Evolutionary conservation across 2,329 filamentous ascomycete genomes (phyloP), one percentile per base, ranked within the genome.

Genomic region (Ophiobolus disseminans): DNA sequence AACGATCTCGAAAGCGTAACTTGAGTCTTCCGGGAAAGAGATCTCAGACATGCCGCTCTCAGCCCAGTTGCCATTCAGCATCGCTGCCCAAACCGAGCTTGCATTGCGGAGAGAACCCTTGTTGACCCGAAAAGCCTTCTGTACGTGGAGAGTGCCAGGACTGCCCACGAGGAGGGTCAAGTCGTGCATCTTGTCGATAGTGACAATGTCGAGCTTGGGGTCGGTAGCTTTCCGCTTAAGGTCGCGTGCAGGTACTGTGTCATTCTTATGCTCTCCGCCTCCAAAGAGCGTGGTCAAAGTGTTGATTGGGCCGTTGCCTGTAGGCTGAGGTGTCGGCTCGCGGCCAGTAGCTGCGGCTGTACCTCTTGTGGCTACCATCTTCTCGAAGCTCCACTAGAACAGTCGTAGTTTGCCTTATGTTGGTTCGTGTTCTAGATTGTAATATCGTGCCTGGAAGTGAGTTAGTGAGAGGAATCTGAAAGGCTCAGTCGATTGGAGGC

Each of bases 131-230:
- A 54, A 47, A 0, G 39, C 43, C 4, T 20, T 44, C 5, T 46
- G 45, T 2, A 45, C 47, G 2, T 37, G n/a, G 2, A 5, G 5
- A 4, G 26, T 16, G 0, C 40, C 30, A 11, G 34, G 30, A 13
- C 19, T 40, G 11, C 55, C 53, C 9, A 54, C 50, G 9, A 50
- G 40, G 10, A 58, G n/a, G 0, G 48, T 50, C 3, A 50, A 20
- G 26, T 58, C 55, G 23, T 30, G 25, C 25, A 31, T 30, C 13
- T 14, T 5, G n/a, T 40, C 38, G 13, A 40, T 31, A 10, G 16
- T 21, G 16, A 31, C 14, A 19, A 21, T 17, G 2, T 19, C 2
- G 10, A 40, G 25, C 2, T 40, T 21, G 5, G 10, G 14, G 9
- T 30, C 25, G n/a, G 22, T 40, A 3, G 17, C 17, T 21, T 40